Conservation (phyloP, 2,329 filamentous ascomycete genomes). For the Colletotrichum chlorophyti region DNA sequence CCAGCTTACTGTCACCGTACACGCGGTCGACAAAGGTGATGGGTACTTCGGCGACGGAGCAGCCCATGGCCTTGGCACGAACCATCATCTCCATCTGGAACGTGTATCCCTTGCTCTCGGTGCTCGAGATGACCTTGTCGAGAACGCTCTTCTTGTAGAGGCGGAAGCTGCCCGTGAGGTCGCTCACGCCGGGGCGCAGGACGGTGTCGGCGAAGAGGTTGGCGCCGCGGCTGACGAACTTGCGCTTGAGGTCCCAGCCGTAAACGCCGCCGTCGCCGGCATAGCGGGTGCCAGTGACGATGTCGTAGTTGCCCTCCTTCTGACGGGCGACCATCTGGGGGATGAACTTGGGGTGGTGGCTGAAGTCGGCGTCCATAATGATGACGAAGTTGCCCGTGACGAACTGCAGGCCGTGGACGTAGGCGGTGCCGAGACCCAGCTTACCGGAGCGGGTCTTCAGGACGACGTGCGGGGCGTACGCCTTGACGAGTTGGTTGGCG, state of each 20-base stretch:
- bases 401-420: constrained; percentile 92
- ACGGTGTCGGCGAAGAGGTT: constrained; percentile 97
- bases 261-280: constrained; percentile 88
- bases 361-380: constrained; percentile 99
- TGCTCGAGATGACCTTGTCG: constrained; percentile 87
- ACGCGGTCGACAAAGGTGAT: constrained; percentile 96
- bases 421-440: constrained; percentile 94
- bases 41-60: constrained; percentile 90
- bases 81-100: constrained; percentile 99
- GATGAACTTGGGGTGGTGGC: constrained; percentile 99
- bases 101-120: constrained; percentile 95
- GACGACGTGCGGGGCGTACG: constrained; percentile 80
- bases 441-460: constrained; percentile 92
- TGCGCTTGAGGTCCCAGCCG: constrained; percentile 94
- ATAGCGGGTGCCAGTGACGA: constrained; percentile 96
- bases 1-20: constrained; percentile 94
- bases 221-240: constrained; percentile 83
- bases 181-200: constrained; percentile 89
- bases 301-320: constrained; percentile 82
- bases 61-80: constrained; percentile 93
- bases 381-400: constrained; percentile 93
- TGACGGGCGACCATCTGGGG: constrained; percentile 89
- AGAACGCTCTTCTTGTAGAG: constrained; percentile 92
- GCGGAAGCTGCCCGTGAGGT: constrained; percentile 92
- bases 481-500: constrained; percentile 87